Percentiles rank a stretch among this genome's conserved stretches.
phyloP scores from a whole-genome alignment of 2,329 filamentous ascomycete species.

The Truncatella angustata region DNA sequence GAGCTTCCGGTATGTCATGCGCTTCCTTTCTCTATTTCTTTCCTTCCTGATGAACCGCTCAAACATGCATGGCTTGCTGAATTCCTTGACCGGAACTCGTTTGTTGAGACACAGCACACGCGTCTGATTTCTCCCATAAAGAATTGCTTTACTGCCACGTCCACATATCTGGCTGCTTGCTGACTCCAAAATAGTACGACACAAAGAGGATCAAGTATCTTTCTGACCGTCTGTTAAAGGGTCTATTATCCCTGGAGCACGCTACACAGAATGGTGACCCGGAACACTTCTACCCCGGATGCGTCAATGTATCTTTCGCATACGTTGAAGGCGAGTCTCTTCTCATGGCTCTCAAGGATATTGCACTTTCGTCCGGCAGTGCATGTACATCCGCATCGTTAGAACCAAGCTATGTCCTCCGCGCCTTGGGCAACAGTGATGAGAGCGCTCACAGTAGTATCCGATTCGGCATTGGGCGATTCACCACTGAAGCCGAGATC shows the following conservation, averaged over 20 bases:
- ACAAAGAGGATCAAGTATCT: conserved; percentile 77
- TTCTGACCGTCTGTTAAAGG: conserved; percentile 79
- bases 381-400: conserved; percentile 96
- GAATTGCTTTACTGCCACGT: neutral
- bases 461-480: conserved; percentile 93
- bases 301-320: conserved; percentile 96
- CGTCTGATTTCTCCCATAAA: conserved; percentile 64
- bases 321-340: conserved; percentile 98
- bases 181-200: conserved; percentile 69
- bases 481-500: conserved; percentile 92
- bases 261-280: conserved; percentile 87
- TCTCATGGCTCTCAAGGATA: conserved; percentile 97
- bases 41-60: conserved; percentile 74
- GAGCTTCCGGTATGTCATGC: conserved; percentile 77
- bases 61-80: conserved; percentile 91
- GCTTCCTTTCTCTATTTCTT: conserved; percentile 16
- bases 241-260: conserved; percentile 86
- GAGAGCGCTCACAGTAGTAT: conserved; percentile 98
- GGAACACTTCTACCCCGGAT: conserved; percentile 85
- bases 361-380: conserved; percentile 92
- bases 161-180: conserved; percentile 14
- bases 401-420: conserved; percentile 93
- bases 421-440: conserved; percentile 92
- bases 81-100: conserved; percentile 60
- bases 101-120: conserved; percentile 65